Conservation (phyloP, 257 asterid species). For the Oldenlandia corymbosa region DNA sequence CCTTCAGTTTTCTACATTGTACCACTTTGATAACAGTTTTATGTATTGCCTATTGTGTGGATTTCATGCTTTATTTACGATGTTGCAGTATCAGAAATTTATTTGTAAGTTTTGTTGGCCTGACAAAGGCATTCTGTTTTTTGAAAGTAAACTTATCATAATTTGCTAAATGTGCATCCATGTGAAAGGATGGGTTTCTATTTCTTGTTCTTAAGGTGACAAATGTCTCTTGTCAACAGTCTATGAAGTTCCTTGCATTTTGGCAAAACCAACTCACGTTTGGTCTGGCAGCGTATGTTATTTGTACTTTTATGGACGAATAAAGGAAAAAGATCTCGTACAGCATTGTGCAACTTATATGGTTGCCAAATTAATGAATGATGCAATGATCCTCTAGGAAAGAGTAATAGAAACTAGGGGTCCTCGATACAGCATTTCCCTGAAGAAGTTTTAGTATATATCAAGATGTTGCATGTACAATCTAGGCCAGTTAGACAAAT, state of each 20-base stretch:
- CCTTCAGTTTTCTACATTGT: slow-evolving; percentile 22
- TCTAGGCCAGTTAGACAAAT: too few species aligned
- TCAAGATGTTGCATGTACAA: too few species aligned
- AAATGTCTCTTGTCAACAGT: not conserved
- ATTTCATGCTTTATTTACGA: not conserved
- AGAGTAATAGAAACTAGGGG: too few species aligned
- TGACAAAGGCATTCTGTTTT: not conserved
- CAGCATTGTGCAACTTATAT: too few species aligned
- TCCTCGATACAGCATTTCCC: too few species aligned
- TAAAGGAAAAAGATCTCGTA: too few species aligned
- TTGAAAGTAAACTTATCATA: not conserved
- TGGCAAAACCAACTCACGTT: not conserved
- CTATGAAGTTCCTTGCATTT: not conserved
- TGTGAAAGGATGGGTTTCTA: not conserved
- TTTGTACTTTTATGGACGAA: too few species aligned
- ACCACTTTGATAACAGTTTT: not conserved
- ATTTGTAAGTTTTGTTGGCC: not conserved
- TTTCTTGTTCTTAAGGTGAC: not conserved
- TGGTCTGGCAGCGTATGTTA: too few species aligned
- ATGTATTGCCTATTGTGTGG: slow-evolving; percentile 3
- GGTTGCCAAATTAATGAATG: too few species aligned
- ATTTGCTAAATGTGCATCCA: not conserved
- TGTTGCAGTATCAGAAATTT: not conserved
- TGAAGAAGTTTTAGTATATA: too few species aligned
- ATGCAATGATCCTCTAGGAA: too few species aligned